Evolutionary conservation across 2,329 filamentous ascomycete genomes (phyloP).

Genomic region (Seiridium unicorne): DNA sequence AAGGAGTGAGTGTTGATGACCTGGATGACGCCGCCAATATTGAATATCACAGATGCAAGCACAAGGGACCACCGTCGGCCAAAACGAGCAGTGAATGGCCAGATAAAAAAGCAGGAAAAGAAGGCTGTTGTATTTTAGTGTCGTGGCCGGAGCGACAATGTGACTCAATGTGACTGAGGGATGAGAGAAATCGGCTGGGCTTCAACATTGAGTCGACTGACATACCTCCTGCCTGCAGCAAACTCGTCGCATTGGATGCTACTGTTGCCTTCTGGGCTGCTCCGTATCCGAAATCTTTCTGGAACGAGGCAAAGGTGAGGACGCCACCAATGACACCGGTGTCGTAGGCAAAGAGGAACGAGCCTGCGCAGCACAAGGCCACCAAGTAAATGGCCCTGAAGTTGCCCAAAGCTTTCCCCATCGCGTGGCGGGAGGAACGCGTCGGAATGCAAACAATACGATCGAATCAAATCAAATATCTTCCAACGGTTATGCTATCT

Average conservation of each 20-base stretch:
- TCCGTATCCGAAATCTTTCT: constrained; percentile 33
- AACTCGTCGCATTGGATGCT: constrained; percentile 37
- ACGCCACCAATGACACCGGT: constrained; percentile 40
- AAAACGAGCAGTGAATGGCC: constrained; percentile 38
- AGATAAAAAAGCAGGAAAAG: constrained; percentile 40
- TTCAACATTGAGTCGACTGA: not conserved
- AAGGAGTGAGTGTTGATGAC: constrained; percentile 35
- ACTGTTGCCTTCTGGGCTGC: constrained; percentile 28
- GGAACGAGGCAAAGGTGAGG: constrained; percentile 35
- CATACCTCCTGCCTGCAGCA: constrained; percentile 39
- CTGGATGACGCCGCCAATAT: constrained; percentile 38
- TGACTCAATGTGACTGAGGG: too few relatives aligned
- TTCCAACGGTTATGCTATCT: not conserved
- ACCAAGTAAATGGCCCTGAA: constrained; percentile 34
- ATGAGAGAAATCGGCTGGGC: too few relatives aligned
- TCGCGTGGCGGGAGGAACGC: not conserved
- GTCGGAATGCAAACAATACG: not conserved
- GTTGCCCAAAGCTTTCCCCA: constrained; percentile 23
- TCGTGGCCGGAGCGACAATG: too few relatives aligned
- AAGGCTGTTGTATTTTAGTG: constrained; percentile 27
- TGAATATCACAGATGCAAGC: constrained; percentile 40
- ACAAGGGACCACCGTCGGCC: constrained; percentile 39
- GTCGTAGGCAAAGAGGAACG: constrained; percentile 39
- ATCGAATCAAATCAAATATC: not conserved
- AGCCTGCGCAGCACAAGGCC: constrained; percentile 31